These are phyloP conservation scores for Populus hybrid DNA, from an alignment of 441 rosid genomes.

Conservation along the genomic window DNA sequence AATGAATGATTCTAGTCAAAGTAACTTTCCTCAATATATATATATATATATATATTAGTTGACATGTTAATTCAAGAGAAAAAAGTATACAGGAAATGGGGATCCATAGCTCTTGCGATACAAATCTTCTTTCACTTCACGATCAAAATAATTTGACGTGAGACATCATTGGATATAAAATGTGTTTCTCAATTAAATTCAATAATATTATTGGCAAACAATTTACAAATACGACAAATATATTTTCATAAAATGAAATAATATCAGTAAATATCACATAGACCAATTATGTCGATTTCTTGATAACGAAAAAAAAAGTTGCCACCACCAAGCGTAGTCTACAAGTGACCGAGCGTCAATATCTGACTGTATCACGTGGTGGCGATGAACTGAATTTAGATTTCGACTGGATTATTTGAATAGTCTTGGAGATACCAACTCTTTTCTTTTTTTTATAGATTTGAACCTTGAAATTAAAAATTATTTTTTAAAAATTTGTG, in stretches of 20 bases:
- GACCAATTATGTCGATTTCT: neutral
- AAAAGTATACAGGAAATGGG: too few species aligned
- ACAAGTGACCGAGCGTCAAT: neutral
- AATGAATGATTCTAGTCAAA: neutral
- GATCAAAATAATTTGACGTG: too few species aligned
- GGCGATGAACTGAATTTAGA: slow-evolving; percentile 49
- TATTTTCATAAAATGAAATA: too few species aligned
- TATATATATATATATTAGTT: neutral
- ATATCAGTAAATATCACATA: neutral
- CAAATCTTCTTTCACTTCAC: too few species aligned
- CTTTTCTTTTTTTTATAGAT: neutral
- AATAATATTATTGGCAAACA: too few species aligned
- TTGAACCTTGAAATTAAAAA: neutral
- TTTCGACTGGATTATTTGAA: slow-evolving; percentile 26
- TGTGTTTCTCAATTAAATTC: neutral
- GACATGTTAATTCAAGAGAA: neutral
- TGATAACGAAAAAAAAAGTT: too few species aligned
- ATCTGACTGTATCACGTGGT: slow-evolving; percentile 33
- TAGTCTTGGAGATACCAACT: slow-evolving; percentile 4
- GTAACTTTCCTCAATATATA: neutral
- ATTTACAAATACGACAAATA: neutral
- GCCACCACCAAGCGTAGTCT: neutral
- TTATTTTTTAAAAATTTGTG: too few species aligned
- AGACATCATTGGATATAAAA: too few species aligned
- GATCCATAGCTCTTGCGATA: too few species aligned